These are phyloP conservation scores for Brasenia schreberi DNA, from an alignment of 164 flowering plant genomes.

Conservation along the genomic window DNA sequence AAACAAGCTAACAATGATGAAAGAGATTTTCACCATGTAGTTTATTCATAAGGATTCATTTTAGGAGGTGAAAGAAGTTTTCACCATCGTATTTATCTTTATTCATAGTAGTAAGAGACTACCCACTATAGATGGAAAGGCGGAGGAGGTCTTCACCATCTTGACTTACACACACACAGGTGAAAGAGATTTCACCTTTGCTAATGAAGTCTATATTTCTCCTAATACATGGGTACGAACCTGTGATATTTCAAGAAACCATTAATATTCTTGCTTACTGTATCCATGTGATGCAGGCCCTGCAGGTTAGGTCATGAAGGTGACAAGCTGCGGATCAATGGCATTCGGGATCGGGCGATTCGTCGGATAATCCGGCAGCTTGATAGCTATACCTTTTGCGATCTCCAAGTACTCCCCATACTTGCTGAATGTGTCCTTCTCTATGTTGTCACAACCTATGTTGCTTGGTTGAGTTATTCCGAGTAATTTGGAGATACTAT, in stretches of 20 bases:
- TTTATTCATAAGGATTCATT: too few relatives aligned
- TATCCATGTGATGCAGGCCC: too few relatives aligned
- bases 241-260: too few relatives aligned
- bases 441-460: background rate
- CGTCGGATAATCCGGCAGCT: background rate
- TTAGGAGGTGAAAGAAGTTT: background rate
- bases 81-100: background rate
- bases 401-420: slow-evolving; percentile 2
- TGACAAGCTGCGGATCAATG: slow-evolving; percentile 3
- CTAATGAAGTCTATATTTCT: too few relatives aligned
- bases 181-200: too few relatives aligned
- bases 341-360: background rate
- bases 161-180: too few relatives aligned
- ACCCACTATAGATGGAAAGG: background rate
- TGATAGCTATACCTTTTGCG: background rate
- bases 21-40: background rate
- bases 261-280: too few relatives aligned
- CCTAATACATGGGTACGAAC: too few relatives aligned
- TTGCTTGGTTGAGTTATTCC: background rate
- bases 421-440: background rate
- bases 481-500: background rate
- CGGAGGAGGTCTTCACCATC: background rate
- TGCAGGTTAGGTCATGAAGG: background rate
- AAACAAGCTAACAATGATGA: background rate
- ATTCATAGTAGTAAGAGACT: background rate